phyloP scores from a whole-genome alignment of 257 asterid genomes.

The Scutellaria baicalensis region DNA sequence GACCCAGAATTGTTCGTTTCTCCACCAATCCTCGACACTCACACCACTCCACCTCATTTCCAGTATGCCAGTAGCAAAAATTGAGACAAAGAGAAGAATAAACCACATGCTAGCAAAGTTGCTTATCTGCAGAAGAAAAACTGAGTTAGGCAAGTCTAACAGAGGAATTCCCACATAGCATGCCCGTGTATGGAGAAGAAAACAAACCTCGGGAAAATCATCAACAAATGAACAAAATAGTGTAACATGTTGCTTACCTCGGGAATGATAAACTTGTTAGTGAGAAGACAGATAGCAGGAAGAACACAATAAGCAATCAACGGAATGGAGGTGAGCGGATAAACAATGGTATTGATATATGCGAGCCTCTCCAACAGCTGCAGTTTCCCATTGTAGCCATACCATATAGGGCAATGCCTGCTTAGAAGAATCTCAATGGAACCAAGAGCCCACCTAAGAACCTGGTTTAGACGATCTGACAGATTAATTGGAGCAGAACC shows the following conservation, averaged over 20 bases:
- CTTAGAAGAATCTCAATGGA: constrained; percentile 84
- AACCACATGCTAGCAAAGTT: constrained; percentile 85
- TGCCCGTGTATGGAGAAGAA: not conserved
- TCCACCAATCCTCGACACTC: constrained; percentile 88
- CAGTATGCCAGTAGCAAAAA: constrained; percentile 71
- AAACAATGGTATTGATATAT: constrained; percentile 75
- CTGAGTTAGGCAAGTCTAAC: not conserved
- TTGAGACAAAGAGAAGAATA: constrained; percentile 72
- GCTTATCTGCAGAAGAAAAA: constrained; percentile 61
- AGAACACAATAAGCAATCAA: constrained; percentile 79
- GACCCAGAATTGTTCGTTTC: constrained; percentile 96
- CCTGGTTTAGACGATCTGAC: constrained; percentile 92
- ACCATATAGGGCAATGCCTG: constrained; percentile 94
- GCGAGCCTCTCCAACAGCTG: constrained; percentile 73
- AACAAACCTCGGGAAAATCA: too few species aligned
- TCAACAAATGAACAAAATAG: not conserved
- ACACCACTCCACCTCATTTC: constrained; percentile 94
- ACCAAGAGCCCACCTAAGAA: constrained; percentile 94
- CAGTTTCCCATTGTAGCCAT: constrained; percentile 68
- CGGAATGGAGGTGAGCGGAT: constrained; percentile 83
- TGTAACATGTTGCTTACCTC: constrained; percentile 36
- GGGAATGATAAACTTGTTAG: constrained; percentile 76
- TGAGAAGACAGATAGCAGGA: constrained; percentile 86
- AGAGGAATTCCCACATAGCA: not conserved
- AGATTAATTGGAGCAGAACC: constrained; percentile 96